Percentiles rank a stretch among this genome's conserved stretches.
phyloP scores from a whole-genome alignment of 108 stramenopile genomes.

The Ochromonas danica region DNA sequence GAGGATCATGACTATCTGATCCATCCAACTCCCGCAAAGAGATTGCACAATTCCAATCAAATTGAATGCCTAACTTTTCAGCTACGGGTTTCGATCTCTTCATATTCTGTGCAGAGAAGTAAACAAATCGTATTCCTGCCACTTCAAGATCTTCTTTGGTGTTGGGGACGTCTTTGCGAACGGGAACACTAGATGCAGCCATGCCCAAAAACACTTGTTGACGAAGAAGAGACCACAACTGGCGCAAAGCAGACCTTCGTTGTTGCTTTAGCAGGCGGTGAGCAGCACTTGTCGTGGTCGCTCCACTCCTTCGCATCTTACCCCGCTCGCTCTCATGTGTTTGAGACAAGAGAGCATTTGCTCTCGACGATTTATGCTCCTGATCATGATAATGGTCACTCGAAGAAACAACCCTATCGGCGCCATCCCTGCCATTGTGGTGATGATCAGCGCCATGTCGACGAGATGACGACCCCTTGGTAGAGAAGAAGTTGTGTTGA shows the following conservation, averaged over 20 bases:
- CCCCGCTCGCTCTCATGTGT: too few relatives aligned
- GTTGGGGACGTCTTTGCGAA: constrained; percentile 79
- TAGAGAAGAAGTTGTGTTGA: too few relatives aligned
- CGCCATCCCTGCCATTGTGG: too few relatives aligned
- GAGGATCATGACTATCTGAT: constrained; percentile 70
- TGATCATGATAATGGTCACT: too few relatives aligned
- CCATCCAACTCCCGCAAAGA: constrained; percentile 74
- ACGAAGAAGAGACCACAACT: background rate
- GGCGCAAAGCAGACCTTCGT: background rate
- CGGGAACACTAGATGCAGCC: constrained; percentile 79
- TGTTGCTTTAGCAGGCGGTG: too few relatives aligned
- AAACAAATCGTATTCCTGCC: constrained; percentile 92
- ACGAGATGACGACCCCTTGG: too few relatives aligned
- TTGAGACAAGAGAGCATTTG: too few relatives aligned
- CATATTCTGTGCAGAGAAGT: constrained; percentile 95
- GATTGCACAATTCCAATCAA: constrained; percentile 93
- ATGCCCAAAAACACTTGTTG: constrained; percentile 82
- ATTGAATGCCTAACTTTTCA: constrained; percentile 87
- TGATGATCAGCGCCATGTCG: too few relatives aligned
- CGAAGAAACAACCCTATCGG: too few relatives aligned
- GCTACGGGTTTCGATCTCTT: constrained; percentile 89
- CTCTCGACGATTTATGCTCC: too few relatives aligned
- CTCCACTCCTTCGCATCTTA: too few relatives aligned
- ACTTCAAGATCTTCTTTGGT: constrained; percentile 71
- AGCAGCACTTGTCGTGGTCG: too few relatives aligned